Conservation (phyloP, 306 rosid genomes). For the Malus sylvestris region DNA sequence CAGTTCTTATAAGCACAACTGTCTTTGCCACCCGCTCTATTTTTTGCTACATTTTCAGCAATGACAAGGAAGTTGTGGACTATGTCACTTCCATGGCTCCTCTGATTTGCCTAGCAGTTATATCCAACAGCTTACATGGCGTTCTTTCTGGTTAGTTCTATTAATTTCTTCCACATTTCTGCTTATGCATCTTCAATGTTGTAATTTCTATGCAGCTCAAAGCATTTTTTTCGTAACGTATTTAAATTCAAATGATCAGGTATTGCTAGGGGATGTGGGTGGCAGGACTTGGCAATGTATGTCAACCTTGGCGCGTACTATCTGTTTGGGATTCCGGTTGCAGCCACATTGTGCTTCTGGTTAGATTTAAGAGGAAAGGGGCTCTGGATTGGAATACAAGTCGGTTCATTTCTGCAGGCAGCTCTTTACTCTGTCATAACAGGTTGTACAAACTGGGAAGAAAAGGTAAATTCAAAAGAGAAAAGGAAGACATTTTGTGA, state of each 20-base stretch:
- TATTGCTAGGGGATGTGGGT: constrained; percentile 69
- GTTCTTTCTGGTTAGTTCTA: constrained; percentile 42
- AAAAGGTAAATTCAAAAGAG: constrained; percentile 26
- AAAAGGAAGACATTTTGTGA: background rate
- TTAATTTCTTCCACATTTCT: background rate
- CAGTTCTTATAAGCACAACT: constrained; percentile 29
- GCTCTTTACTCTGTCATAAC: constrained; percentile 39
- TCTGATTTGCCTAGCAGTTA: constrained; percentile 38
- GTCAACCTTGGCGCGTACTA: constrained; percentile 61
- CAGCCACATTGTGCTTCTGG: constrained; percentile 47
- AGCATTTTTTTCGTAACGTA: background rate
- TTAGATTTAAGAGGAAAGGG: constrained; percentile 44
- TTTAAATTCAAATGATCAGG: constrained; percentile 22
- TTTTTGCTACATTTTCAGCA: constrained; percentile 54
- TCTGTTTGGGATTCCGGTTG: constrained; percentile 60
- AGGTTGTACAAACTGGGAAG: constrained; percentile 44
- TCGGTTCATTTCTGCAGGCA: constrained; percentile 40
- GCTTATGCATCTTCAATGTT: background rate
- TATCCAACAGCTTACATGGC: constrained; percentile 48
- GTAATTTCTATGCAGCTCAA: background rate
- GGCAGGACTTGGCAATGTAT: constrained; percentile 58
- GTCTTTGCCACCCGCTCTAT: constrained; percentile 35
- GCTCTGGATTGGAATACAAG: constrained; percentile 60
- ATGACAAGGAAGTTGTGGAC: constrained; percentile 56
- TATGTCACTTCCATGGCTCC: constrained; percentile 64